Base-by-base conservation (phyloP, 208 protist genomes). In the Spongospora subterranea region DNA sequence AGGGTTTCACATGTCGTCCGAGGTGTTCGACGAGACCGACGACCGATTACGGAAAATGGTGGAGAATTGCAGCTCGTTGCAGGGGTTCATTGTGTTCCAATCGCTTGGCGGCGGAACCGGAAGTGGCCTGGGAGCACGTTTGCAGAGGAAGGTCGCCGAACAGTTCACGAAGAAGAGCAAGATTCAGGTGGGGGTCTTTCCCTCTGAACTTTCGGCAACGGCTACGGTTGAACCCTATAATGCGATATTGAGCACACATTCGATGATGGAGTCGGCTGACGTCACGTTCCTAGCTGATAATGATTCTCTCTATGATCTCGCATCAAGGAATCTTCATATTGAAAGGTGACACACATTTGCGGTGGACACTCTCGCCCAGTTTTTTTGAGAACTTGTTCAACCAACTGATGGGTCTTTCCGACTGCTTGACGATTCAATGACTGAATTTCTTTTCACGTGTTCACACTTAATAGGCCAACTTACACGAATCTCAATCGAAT, bases 141-240 rank as follows among this genome's bases (percentile, higher is more conserved):
- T 95, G 43, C 60, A 95, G 0, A 94, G 95, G n/a, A 77, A 95
- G 0, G 90, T 91, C 54, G 93, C 93, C 35, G 94, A 95, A 17
- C 95, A 95, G 65, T 53, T 66, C 38, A 92, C 92, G 50, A 95
- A 94, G 90, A 88, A 71, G 39, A 95, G 94, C 95, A 93, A 98
- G 40, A 24, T 60, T 29, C 95, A 96, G 90, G 98, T 98, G 95
- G 96, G 95, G 92, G 94, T 99, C 66, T 97, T 97, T 93, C 98
- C 98, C 88, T 97, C 97, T 40, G 98, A 98, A 64, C 96, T 99
- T 95, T 95, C 99, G 39, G 97, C 97, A 20, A 98, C 95, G 88
- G 94, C 97, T 77, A 97, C 98, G 45, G 97, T 99, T 45, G 98
- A 99, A 95, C 98, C 98, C 43, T 99, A 99, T 96, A 99, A 99